These are phyloP conservation scores for Mucor piriformis DNA, from an alignment of 371 early-diverging fungal species.

Conservation along the genomic window DNA sequence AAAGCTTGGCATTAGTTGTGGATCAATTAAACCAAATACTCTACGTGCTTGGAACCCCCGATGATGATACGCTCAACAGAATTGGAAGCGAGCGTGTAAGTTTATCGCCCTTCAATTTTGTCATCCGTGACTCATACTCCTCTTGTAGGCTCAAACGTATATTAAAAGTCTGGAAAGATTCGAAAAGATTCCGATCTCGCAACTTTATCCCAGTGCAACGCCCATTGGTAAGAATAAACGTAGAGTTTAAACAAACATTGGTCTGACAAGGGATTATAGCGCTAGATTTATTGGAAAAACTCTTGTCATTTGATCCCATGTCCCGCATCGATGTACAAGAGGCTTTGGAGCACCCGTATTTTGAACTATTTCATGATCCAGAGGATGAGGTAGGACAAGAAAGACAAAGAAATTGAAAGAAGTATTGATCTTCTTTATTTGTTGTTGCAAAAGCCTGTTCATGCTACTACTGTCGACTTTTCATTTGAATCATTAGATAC, in stretches of 20 bases:
- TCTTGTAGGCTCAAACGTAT: slow-evolving; percentile 91
- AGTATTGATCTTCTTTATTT: neutral
- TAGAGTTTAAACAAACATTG: too few species aligned
- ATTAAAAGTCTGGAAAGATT: slow-evolving; percentile 88
- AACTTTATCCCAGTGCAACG: slow-evolving; percentile 75
- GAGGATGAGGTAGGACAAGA: slow-evolving; percentile 56
- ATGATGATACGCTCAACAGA: slow-evolving; percentile 86
- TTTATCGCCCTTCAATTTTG: neutral
- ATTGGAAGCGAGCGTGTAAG: slow-evolving; percentile 79
- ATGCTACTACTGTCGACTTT: slow-evolving; percentile 83
- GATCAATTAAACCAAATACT: slow-evolving; percentile 99
- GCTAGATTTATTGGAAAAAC: slow-evolving; percentile 77
- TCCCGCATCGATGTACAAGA: slow-evolving; percentile 83
- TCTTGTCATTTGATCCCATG: slow-evolving; percentile 82
- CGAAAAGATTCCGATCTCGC: slow-evolving; percentile 85
- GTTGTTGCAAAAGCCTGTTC: slow-evolving; percentile 74
- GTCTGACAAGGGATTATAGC: neutral
- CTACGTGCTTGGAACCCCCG: slow-evolving; percentile 96
- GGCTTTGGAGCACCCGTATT: slow-evolving; percentile 81
- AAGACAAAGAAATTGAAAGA: neutral
- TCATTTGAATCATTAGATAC: slow-evolving; percentile 87
- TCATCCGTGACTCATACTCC: slow-evolving; percentile 31
- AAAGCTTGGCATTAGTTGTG: slow-evolving; percentile 61
- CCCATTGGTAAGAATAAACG: slow-evolving; percentile 55
- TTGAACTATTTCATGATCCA: slow-evolving; percentile 75